Conservation (phyloP, 257 asterid species). For the Thymus quinquecostatus region DNA sequence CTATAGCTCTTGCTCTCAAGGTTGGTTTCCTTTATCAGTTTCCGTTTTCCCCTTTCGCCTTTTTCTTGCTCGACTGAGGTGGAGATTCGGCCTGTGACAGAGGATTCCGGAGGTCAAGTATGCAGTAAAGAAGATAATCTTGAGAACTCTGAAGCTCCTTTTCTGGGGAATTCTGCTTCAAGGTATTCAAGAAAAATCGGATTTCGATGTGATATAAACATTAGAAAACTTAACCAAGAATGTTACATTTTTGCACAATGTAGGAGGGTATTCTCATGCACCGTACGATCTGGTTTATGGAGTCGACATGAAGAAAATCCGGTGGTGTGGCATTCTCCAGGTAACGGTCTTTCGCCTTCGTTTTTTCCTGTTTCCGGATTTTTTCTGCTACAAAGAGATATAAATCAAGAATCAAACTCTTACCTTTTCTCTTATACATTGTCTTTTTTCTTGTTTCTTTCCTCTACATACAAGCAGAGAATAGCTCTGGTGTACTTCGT, state of each 20-base stretch:
- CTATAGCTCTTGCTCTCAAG: conserved; percentile 87
- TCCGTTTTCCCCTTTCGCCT: not conserved
- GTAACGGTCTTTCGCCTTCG: conserved; percentile 34
- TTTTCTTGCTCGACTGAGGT: not conserved
- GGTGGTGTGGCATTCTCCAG: conserved; percentile 94
- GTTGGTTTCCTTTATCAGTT: conserved; percentile 32
- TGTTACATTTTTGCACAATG: conserved; percentile 9
- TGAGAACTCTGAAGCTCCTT: conserved; percentile 81
- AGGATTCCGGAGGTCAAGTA: conserved; percentile 53
- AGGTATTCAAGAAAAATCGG: conserved; percentile 42
- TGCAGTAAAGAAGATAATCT: conserved; percentile 60
- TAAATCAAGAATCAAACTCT: not conserved
- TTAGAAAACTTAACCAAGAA: too few relatives aligned
- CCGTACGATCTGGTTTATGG: conserved; percentile 65
- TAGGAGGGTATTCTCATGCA: conserved; percentile 95
- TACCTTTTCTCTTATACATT: not conserved
- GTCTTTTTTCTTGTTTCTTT: not conserved
- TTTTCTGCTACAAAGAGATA: not conserved
- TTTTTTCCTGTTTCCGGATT: not conserved
- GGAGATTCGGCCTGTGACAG: conserved; percentile 40
- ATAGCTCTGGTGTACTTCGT: conserved; percentile 85
- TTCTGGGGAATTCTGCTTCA: conserved; percentile 89
- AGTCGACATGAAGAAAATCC: conserved; percentile 72
- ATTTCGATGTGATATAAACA: not conserved
- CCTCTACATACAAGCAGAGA: conserved; percentile 58